Base-by-base conservation (phyloP, 768 basidiomycete genomes). In the Erythrobasidium yunnanense region DNA sequence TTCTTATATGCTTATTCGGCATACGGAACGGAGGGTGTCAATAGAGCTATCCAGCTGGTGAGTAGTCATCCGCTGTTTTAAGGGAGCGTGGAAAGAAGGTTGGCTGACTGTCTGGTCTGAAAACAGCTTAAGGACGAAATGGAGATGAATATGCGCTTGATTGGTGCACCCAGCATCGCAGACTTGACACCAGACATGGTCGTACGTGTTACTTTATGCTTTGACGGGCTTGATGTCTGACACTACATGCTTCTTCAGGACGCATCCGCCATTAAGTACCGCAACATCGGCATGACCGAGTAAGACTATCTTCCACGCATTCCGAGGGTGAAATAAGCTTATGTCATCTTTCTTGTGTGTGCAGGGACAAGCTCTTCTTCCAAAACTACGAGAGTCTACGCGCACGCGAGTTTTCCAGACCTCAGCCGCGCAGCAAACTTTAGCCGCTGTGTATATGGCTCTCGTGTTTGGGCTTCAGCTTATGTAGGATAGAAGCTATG, bases 91-190 rank as follows among this genome's bases (percentile, higher is more conserved):
- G n/a, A n/a, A 42, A 42, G 11, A 42, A 11, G 38, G 11, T 11
- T 42, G n/a, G 38, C 38, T n/a, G 38, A 42, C 38, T 42, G 38
- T 15, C 52, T 49, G 53, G 55, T 74, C 76, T 47, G 76, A 20
- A 49, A 23, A 8, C 23, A 46, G 15, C 5, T 67, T 7, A 73
- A 96, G 90, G 89, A 92, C 71, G 93, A 99, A 76, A 90, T 99
- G 71, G 89, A 92, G 79, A 96, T 97, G 93, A 91, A 93, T 77
- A 82, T 96, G 83, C 85, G 92, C 17, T 80, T 97, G 1, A 77
- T 99, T 29, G 93, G 93, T 5, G 91, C 91, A 0, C 83, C 81
- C 2, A 86, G 82, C 0, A 75, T 97, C 47, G 81, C 81, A 57
- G 89, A 96, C 33, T 78, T 97, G 63, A 83, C 84, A 0, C 88